Conservation (phyloP, 257 asterid species). For the Coffea eugenioides region DNA sequence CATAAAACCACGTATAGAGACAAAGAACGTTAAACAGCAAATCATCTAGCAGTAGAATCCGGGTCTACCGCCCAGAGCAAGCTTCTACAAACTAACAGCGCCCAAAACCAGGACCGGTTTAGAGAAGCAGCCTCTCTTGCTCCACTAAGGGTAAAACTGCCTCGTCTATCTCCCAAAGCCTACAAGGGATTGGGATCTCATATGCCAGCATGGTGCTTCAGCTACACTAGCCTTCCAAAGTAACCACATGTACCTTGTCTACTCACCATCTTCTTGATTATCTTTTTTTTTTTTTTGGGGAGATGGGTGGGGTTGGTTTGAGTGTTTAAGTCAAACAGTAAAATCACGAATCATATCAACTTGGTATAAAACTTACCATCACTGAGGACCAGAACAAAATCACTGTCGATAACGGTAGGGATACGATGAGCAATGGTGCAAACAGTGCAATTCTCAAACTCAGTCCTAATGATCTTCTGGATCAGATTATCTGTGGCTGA, state of each 20-base stretch:
- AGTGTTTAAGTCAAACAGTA: not conserved
- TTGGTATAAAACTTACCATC: constrained; percentile 51
- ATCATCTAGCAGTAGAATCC: not conserved
- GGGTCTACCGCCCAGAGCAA: not conserved
- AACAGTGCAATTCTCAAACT: constrained; percentile 84
- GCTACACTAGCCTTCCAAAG: not conserved
- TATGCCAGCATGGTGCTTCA: not conserved
- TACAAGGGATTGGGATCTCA: not conserved
- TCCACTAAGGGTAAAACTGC: not conserved
- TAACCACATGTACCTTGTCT: not conserved
- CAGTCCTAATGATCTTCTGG: constrained; percentile 89
- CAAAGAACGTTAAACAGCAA: not conserved
- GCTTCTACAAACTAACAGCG: not conserved
- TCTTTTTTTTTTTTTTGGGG: not conserved
- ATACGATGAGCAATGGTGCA: constrained; percentile 97
- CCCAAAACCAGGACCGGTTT: not conserved
- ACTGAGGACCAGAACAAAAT: constrained; percentile 92
- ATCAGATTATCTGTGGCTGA: constrained; percentile 97
- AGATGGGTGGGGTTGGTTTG: not conserved
- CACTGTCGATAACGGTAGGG: constrained; percentile 96
- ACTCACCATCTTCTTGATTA: not conserved
- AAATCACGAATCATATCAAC: not conserved
- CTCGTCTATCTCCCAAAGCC: not conserved
- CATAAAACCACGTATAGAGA: not conserved
- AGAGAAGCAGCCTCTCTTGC: not conserved